These are phyloP conservation scores for Zymoseptoria tritici DNA, from an alignment of 2,329 filamentous ascomycete species.

Conservation along the genomic window DNA sequence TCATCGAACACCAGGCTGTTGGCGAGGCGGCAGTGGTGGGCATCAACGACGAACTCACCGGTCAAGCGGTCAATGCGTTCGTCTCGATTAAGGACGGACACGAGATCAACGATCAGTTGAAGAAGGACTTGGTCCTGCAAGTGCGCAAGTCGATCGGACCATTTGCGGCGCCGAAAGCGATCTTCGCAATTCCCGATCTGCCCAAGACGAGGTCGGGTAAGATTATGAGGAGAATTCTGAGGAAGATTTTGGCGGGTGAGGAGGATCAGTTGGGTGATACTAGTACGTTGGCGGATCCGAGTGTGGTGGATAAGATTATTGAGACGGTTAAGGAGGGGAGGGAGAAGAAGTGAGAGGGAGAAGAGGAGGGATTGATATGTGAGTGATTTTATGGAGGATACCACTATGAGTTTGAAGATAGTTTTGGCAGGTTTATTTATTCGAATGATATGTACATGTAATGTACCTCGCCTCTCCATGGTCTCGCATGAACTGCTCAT, in stretches of 20 bases:
- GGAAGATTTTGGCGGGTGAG: conserved; percentile 95
- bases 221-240: conserved; percentile 95
- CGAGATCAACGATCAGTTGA: conserved; percentile 68
- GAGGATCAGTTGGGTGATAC: conserved; percentile 94
- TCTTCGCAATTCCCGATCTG: conserved; percentile 84
- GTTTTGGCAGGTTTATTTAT: not conserved
- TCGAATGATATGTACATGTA: too few species aligned
- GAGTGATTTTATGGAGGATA: not conserved
- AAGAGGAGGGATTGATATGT: not conserved
- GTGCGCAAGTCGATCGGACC: conserved; percentile 96
- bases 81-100: conserved; percentile 83
- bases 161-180: conserved; percentile 90
- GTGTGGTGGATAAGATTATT: conserved; percentile 85
- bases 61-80: conserved; percentile 95
- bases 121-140: conserved; percentile 89
- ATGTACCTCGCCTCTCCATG: too few species aligned
- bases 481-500: too few species aligned
- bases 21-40: conserved; percentile 95
- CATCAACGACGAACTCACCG: conserved; percentile 85
- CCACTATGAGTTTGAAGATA: not conserved
- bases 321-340: conserved; percentile 60
- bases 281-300: conserved; percentile 86
- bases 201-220: conserved; percentile 97
- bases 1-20: conserved; percentile 82
- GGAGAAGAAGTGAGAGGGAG: conserved; percentile 22